Evolutionary conservation across 176 grass and related monocot genomes (phyloP).

Genomic region (Oryza glaberrima): DNA sequence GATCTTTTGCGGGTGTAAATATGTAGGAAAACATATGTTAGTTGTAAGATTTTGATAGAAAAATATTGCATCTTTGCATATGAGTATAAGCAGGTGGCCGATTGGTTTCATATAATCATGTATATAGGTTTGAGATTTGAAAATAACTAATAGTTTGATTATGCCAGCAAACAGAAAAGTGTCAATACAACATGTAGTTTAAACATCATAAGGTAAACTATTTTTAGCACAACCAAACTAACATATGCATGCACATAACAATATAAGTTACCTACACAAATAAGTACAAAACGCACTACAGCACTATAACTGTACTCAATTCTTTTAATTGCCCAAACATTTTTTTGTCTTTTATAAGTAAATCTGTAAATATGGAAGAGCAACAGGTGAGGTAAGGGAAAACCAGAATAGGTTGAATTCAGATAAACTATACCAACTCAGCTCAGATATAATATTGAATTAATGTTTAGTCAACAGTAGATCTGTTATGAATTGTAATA

Average conservation of each 20-base stretch:
- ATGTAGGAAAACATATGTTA: too few relatives aligned
- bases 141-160: too few relatives aligned
- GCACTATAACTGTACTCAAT: not conserved
- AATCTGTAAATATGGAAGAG: not conserved
- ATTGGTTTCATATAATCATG: too few relatives aligned
- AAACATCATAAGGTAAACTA: not conserved
- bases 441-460: conserved; percentile 1
- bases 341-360: not conserved
- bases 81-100: too few relatives aligned
- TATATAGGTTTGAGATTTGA: too few relatives aligned
- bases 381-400: not conserved
- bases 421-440: not conserved
- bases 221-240: not conserved
- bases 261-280: not conserved
- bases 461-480: not conserved
- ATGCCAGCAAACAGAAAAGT: not conserved
- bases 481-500: not conserved
- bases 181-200: not conserved
- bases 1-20: too few relatives aligned
- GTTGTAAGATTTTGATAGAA: too few relatives aligned
- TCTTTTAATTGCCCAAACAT: not conserved
- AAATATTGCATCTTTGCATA: too few relatives aligned
- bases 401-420: not conserved
- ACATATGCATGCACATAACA: not conserved
- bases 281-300: not conserved